phyloP scores from a whole-genome alignment of 768 basidiomycete species.

The Dentipellis sp. region DNA sequence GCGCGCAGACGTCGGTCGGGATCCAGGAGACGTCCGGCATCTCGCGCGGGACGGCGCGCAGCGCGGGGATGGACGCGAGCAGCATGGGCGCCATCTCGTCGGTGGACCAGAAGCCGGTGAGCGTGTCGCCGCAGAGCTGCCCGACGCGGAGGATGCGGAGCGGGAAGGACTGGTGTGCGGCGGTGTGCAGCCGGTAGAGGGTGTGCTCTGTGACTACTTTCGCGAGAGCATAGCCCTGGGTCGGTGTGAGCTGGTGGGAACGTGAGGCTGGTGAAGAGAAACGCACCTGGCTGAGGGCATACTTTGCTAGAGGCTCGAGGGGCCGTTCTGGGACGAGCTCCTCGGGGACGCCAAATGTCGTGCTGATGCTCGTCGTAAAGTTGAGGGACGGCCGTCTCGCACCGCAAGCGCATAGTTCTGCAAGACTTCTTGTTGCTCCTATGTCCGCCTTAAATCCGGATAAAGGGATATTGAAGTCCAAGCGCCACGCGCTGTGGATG shows the following conservation, averaged over 20 bases:
- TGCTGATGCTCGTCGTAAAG: neutral
- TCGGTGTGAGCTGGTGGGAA: neutral
- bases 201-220: constrained; percentile 2
- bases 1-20: neutral
- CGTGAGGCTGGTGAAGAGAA: neutral
- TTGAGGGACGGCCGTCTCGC: neutral
- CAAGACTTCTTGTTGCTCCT: neutral
- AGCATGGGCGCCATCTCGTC: constrained; percentile 4
- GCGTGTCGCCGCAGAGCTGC: neutral
- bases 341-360: neutral
- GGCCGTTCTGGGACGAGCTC: neutral
- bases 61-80: neutral
- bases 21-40: constrained; percentile 2
- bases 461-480: constrained; percentile 2
- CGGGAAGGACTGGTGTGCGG: neutral
- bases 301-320: neutral
- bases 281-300: neutral
- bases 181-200: neutral
- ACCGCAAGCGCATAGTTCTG: neutral
- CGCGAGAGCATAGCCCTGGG: neutral
- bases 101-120: neutral
- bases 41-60: neutral
- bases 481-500: neutral
- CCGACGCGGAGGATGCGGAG: neutral
- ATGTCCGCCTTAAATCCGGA: neutral